A percentile compares a stretch with the other conserved stretches of the same genome.
Evolutionary conservation across 2,329 filamentous ascomycete species (phyloP).

Genomic region (Fusarium agapanthi): DNA sequence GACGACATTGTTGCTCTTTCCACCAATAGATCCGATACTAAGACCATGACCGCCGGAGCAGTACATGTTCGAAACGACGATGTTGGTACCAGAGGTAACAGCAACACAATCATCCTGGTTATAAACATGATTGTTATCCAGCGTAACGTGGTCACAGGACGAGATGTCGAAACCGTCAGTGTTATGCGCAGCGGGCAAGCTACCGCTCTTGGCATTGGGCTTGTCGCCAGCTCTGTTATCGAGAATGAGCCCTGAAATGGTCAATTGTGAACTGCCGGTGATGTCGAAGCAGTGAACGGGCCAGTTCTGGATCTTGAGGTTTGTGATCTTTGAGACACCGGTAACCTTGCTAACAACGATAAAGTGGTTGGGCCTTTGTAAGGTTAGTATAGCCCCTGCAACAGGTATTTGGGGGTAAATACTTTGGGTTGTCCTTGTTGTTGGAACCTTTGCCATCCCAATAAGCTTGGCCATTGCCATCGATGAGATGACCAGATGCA

Average conservation of each 20-base stretch:
- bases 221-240: constrained; percentile 50
- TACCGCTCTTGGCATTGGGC: constrained; percentile 32
- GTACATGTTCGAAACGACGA: background rate
- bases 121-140: constrained; percentile 60
- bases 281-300: constrained; percentile 53
- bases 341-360: background rate
- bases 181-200: constrained; percentile 50
- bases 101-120: constrained; percentile 71
- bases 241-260: constrained; percentile 49
- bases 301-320: constrained; percentile 51
- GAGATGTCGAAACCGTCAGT: constrained; percentile 69
- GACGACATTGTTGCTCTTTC: constrained; percentile 60
- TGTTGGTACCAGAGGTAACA: constrained; percentile 56
- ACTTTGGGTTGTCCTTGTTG: constrained; percentile 19
- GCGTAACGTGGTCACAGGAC: constrained; percentile 57
- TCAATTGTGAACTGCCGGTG: constrained; percentile 45
- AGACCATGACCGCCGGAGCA: constrained; percentile 55
- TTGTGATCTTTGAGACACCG: constrained; percentile 43
- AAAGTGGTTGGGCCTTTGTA: background rate
- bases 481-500: constrained; percentile 12
- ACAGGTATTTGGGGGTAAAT: background rate
- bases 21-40: constrained; percentile 53
- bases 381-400: fast-evolving
- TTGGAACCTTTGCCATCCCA: constrained; percentile 21
- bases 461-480: constrained; percentile 8